A percentile compares a stretch with the other conserved stretches of the same genome.
phyloP scores from a whole-genome alignment of 2,329 filamentous ascomycete species.

The Clonostachys chloroleuca region DNA sequence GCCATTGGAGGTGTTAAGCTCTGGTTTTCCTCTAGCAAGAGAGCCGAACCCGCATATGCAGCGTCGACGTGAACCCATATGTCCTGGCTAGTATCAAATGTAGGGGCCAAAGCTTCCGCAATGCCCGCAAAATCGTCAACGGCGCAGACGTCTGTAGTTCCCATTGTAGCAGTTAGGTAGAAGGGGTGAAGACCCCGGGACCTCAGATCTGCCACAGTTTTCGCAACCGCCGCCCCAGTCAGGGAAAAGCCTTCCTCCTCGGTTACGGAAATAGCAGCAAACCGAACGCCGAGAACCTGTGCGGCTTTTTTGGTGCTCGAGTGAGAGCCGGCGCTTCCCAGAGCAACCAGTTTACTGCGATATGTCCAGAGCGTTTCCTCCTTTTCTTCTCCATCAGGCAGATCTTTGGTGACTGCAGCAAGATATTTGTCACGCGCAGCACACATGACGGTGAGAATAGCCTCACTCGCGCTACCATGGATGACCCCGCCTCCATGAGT shows the following conservation, averaged over 20 bases:
- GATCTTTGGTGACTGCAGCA: slow-evolving; percentile 48
- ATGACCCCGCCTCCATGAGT: slow-evolving; percentile 83
- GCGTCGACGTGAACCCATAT: slow-evolving; percentile 94
- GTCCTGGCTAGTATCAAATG: neutral
- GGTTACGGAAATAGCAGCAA: slow-evolving; percentile 60
- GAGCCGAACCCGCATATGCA: slow-evolving; percentile 83
- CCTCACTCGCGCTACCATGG: slow-evolving; percentile 85
- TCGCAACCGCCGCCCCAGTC: slow-evolving; percentile 57
- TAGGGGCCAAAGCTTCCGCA: slow-evolving; percentile 27
- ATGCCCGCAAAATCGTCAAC: slow-evolving; percentile 77
- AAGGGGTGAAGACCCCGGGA: slow-evolving; percentile 75
- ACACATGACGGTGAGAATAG: slow-evolving; percentile 80
- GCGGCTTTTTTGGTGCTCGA: slow-evolving; percentile 85
- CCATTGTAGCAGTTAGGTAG: slow-evolving; percentile 78
- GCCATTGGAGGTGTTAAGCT: slow-evolving; percentile 57
- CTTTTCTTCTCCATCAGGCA: slow-evolving; percentile 55
- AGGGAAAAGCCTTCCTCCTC: slow-evolving; percentile 65
- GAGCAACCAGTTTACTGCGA: slow-evolving; percentile 59
- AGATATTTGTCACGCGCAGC: slow-evolving; percentile 81
- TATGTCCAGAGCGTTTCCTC: slow-evolving; percentile 62
- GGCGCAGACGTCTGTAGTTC: slow-evolving; percentile 84
- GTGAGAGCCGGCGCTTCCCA: slow-evolving; percentile 77
- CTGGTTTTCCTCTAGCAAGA: slow-evolving; percentile 78
- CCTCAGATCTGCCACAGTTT: slow-evolving; percentile 60
- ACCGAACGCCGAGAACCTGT: slow-evolving; percentile 80